phyloP scores from a whole-genome alignment of 257 asterid genomes.

The Forsythia suspensa region DNA sequence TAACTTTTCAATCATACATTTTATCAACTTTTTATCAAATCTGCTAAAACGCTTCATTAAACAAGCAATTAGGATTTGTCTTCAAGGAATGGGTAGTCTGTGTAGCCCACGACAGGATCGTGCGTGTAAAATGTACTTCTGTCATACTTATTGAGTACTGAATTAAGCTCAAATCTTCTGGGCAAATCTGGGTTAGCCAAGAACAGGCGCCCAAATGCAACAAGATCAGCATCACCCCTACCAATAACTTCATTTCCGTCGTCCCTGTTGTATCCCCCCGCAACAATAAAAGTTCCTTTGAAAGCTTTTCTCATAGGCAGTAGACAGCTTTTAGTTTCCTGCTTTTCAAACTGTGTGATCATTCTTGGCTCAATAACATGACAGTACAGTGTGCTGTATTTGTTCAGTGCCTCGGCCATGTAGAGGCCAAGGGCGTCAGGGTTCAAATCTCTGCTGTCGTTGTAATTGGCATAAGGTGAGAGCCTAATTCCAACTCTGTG shows the following conservation, averaged over 20 bases:
- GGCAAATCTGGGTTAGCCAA: constrained; percentile 46
- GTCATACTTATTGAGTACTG: constrained; percentile 30
- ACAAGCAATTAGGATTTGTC: background rate
- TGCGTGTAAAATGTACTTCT: constrained; percentile 30
- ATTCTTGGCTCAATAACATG: constrained; percentile 43
- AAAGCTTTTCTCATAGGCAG: constrained; percentile 38
- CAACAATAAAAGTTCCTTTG: constrained; percentile 35
- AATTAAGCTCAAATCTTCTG: constrained; percentile 32
- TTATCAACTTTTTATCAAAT: too few species aligned
- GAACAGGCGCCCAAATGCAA: constrained; percentile 39
- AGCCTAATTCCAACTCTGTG: constrained; percentile 39
- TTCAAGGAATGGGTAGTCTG: constrained; percentile 44
- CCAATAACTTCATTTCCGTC: constrained; percentile 25
- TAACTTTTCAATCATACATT: too few species aligned
- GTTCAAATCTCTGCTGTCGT: constrained; percentile 31
- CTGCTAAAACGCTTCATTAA: too few species aligned
- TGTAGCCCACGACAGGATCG: constrained; percentile 37
- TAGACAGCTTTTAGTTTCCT: constrained; percentile 6
- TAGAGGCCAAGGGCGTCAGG: constrained; percentile 35
- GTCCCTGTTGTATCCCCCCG: constrained; percentile 32
- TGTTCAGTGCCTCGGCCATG: constrained; percentile 37
- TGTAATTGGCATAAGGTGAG: constrained; percentile 31
- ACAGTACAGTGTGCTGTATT: constrained; percentile 28
- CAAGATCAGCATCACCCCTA: constrained; percentile 30
- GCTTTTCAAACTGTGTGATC: constrained; percentile 19